phyloP scores from a whole-genome alignment of 2,329 filamentous ascomycete genomes.

The Intubia oerlemansii region DNA sequence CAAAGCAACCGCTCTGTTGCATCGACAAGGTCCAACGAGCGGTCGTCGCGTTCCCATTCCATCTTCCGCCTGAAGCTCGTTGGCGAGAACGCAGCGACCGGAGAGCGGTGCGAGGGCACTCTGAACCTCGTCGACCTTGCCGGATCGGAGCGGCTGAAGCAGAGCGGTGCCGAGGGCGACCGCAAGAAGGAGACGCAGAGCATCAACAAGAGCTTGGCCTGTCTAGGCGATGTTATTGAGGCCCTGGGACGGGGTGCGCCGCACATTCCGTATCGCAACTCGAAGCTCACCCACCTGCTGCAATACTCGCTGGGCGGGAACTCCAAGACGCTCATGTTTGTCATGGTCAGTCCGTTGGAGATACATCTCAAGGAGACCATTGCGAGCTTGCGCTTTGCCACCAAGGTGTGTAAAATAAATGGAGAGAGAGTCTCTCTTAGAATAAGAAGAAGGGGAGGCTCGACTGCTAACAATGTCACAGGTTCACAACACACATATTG shows the following conservation, averaged over 20 bases:
- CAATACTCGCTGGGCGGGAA: conserved; percentile 91
- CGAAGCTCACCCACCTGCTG: conserved; percentile 85
- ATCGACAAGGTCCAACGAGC: conserved; percentile 92
- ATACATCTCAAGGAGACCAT: conserved; percentile 81
- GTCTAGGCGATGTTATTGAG: conserved; percentile 83
- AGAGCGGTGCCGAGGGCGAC: conserved; percentile 70
- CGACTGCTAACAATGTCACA: conserved; percentile 13
- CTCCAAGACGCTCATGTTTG: conserved; percentile 96
- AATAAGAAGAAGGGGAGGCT: conserved; percentile 4
- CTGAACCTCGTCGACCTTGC: conserved; percentile 92
- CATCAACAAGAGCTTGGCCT: conserved; percentile 89
- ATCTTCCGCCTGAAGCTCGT: conserved; percentile 78
- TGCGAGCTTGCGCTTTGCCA: conserved; percentile 88
- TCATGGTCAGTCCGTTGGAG: conserved; percentile 89
- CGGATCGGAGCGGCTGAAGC: conserved; percentile 75
- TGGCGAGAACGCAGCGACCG: conserved; percentile 51
- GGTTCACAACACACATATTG: conserved; percentile 81
- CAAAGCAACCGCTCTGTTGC: conserved; percentile 78
- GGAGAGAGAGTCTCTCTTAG: too few relatives aligned
- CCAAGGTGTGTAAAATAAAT: conserved; percentile 69
- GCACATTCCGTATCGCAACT: conserved; percentile 89
- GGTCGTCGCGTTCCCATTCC: conserved; percentile 83
- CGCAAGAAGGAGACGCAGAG: conserved; percentile 85
- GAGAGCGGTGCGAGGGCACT: conserved; percentile 74
- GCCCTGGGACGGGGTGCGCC: conserved; percentile 67